Percentiles rank a stretch among this genome's conserved stretches.
phyloP scores from a whole-genome alignment of 2,329 filamentous ascomycete species.

The Trichoderma citrinoviride region DNA sequence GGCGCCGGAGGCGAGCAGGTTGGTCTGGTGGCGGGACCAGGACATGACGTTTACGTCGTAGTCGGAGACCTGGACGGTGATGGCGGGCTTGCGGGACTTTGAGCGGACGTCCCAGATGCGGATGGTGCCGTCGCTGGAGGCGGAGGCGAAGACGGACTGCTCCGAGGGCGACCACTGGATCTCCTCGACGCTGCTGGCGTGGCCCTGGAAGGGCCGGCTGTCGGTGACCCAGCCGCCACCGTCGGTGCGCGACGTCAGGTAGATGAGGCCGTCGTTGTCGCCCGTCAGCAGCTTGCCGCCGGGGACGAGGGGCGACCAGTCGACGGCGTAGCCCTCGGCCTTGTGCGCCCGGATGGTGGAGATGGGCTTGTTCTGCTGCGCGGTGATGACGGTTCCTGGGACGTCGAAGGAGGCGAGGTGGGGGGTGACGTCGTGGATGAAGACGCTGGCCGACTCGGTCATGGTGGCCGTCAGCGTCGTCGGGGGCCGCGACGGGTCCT shows the following conservation, averaged over 20 bases:
- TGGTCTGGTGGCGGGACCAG: slow-evolving; percentile 85
- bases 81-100: slow-evolving; percentile 83
- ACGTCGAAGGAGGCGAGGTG: slow-evolving; percentile 87
- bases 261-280: slow-evolving; percentile 88
- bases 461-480: slow-evolving; percentile 86
- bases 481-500: slow-evolving; percentile 67
- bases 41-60: slow-evolving; percentile 95
- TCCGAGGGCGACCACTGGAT: slow-evolving; percentile 96
- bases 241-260: slow-evolving; percentile 79
- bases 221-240: slow-evolving; percentile 89
- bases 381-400: slow-evolving; percentile 75
- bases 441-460: slow-evolving; percentile 83
- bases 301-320: slow-evolving; percentile 80
- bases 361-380: slow-evolving; percentile 83
- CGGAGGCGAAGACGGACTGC: slow-evolving; percentile 89
- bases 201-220: slow-evolving; percentile 76
- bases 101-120: slow-evolving; percentile 94
- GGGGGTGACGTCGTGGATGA: slow-evolving; percentile 91
- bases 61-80: slow-evolving; percentile 79
- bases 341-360: slow-evolving; percentile 89
- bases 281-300: slow-evolving; percentile 86
- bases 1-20: slow-evolving; percentile 86
- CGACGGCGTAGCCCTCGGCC: slow-evolving; percentile 90
- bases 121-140: slow-evolving; percentile 88
- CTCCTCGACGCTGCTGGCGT: slow-evolving; percentile 85